Percentiles rank a stretch among this genome's conserved stretches.
phyloP scores from a whole-genome alignment of 2,329 filamentous ascomycete genomes.

The Xylaria sp. region DNA sequence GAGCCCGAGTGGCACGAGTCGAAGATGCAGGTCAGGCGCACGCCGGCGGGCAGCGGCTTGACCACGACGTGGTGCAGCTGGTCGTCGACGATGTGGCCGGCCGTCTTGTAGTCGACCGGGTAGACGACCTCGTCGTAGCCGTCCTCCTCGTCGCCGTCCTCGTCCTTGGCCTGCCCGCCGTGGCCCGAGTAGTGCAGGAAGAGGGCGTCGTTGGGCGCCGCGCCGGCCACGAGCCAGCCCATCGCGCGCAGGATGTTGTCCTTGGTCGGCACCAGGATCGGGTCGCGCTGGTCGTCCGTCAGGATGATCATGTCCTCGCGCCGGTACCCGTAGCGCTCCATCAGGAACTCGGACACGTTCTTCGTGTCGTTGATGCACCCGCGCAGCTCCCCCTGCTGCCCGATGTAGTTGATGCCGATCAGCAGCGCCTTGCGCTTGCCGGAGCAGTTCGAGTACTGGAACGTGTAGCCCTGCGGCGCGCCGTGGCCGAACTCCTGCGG shows the following conservation, averaged over 20 bases:
- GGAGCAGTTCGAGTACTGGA: conserved; percentile 76
- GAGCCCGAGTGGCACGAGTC: conserved; percentile 70
- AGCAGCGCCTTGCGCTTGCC: conserved; percentile 73
- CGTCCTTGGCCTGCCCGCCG: conserved; percentile 78
- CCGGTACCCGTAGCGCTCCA: conserved; percentile 70
- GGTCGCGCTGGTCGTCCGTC: conserved; percentile 74
- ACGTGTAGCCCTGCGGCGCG: conserved; percentile 69
- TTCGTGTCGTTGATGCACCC: conserved; percentile 82
- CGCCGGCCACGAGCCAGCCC: conserved; percentile 74
- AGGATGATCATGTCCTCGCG: conserved; percentile 79
- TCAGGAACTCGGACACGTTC: conserved; percentile 74
- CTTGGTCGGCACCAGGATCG: conserved; percentile 73
- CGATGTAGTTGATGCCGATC: conserved; percentile 82
- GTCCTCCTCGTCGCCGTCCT: conserved; percentile 79
- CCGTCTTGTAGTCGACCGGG: conserved; percentile 77
- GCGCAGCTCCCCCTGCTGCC: conserved; percentile 69
- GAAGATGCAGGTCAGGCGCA: conserved; percentile 64
- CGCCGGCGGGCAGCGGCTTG: conserved; percentile 56
- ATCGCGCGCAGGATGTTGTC: conserved; percentile 74
- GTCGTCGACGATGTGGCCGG: conserved; percentile 82
- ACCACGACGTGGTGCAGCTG: conserved; percentile 80
- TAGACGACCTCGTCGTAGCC: conserved; percentile 85
- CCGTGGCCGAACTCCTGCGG: conserved; percentile 67
- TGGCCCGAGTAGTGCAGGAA: conserved; percentile 67
- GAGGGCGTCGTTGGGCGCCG: conserved; percentile 72